phyloP scores from a whole-genome alignment of 225 moss, liverwort and hornwort species.

The Physcomitrellopsis africana region DNA sequence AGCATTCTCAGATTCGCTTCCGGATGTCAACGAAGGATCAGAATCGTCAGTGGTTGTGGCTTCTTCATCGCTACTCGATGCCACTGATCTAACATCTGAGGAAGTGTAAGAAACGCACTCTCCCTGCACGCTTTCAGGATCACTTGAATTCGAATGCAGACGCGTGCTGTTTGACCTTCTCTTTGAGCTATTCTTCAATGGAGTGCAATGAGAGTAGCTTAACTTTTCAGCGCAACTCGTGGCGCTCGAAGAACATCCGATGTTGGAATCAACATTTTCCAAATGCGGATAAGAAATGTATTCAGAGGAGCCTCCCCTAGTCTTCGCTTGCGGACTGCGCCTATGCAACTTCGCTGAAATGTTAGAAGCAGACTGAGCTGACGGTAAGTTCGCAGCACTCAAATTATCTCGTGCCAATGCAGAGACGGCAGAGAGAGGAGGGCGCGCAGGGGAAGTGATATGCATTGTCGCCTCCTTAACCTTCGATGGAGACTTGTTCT shows the following conservation, averaged over 20 bases:
- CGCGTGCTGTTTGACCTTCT: conserved; percentile 20
- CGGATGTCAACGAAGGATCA: conserved; percentile 48
- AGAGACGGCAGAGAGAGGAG: conserved; percentile 70
- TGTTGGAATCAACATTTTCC: conserved; percentile 50
- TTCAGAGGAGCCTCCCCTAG: conserved; percentile 7
- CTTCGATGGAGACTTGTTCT: conserved; percentile 47
- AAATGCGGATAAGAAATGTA: conserved; percentile 17
- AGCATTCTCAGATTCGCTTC: conserved; percentile 48
- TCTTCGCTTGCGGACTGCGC: conserved; percentile 46
- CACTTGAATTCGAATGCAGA: conserved; percentile 20
- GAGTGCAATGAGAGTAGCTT: conserved; percentile 43
- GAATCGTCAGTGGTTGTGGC: conserved; percentile 29
- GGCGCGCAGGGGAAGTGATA: conserved; percentile 54
- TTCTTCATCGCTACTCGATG: conserved; percentile 33
- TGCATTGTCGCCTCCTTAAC: conserved; percentile 32
- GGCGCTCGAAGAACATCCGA: conserved; percentile 36
- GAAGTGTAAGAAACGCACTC: conserved; percentile 17
- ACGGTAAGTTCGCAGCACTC: conserved; percentile 36
- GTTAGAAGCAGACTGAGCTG: conserved; percentile 32
- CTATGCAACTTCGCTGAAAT: conserved; percentile 32
- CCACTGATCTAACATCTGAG: conserved; percentile 19
- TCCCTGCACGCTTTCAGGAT: conserved; percentile 27
- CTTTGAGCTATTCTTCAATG: conserved; percentile 32
- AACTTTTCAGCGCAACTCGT: conserved; percentile 58
- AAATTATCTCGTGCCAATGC: conserved; percentile 60